These are phyloP conservation scores for Pseudopithomyces maydicus DNA, from an alignment of 2,329 filamentous ascomycete species.

Conservation along the genomic window DNA sequence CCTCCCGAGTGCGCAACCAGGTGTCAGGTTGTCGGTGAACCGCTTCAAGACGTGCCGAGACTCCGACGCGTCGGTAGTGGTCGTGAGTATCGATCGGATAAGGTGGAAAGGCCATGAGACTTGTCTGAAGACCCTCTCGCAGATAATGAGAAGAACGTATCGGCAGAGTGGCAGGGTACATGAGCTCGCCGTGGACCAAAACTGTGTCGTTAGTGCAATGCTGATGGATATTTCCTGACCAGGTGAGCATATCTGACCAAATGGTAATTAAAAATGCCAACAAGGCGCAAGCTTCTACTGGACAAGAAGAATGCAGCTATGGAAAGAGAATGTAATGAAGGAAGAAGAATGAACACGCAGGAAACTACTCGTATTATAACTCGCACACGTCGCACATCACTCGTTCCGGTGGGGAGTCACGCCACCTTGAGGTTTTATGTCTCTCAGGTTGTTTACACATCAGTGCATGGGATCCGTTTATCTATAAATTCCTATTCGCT, in stretches of 20 bases:
- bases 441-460: no score
- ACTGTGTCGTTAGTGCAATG: no score
- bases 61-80: neutral
- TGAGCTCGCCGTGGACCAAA: no score
- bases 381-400: neutral
- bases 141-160: neutral
- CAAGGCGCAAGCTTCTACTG: neutral
- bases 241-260: no score
- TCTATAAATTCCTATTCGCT: no score
- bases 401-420: neutral
- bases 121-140: neutral
- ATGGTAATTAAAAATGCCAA: no score
- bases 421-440: neutral
- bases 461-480: no score
- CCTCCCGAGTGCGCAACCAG: neutral
- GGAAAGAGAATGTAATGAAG: neutral
- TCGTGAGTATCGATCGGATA: neutral
- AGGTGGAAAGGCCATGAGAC: neutral
- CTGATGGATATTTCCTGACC: no score
- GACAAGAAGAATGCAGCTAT: neutral
- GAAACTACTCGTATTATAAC: neutral
- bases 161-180: neutral
- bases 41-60: conserved; percentile 5
- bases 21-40: conserved; percentile 9
- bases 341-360: neutral